Percentiles rank a stretch among this genome's conserved stretches.
Conservation (phyloP, 2,329 filamentous ascomycete genomes). For the Elsinoe australis region DNA sequence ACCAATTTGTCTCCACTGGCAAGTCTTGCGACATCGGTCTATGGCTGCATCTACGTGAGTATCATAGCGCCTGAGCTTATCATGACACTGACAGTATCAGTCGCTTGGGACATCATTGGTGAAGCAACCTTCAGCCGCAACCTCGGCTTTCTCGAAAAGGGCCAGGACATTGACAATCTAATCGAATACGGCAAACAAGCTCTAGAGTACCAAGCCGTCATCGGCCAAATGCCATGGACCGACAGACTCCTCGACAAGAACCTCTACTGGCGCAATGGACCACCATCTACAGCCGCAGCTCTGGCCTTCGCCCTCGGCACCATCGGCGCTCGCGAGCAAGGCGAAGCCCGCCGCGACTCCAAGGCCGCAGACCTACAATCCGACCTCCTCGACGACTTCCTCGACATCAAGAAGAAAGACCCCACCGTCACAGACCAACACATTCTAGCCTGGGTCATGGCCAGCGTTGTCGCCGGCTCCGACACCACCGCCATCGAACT, state of each 20-base stretch:
- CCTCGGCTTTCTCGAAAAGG: not conserved
- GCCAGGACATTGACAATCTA: slow-evolving; percentile 3
- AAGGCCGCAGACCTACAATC: not conserved
- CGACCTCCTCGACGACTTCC: slow-evolving; percentile 8
- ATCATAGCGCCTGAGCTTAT: not conserved
- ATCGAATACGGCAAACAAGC: not conserved
- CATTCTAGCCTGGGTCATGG: slow-evolving; percentile 5
- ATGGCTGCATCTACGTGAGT: slow-evolving; percentile 12
- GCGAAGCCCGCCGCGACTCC: slow-evolving; percentile 1
- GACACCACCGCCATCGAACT: slow-evolving; percentile 38
- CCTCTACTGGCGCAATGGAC: slow-evolving; percentile 9
- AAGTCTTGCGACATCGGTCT: slow-evolving; percentile 11
- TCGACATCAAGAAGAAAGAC: not conserved
- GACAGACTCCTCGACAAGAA: slow-evolving; percentile 7
- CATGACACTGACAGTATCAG: not conserved
- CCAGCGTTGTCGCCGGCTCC: slow-evolving; percentile 27
- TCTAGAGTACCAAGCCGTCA: slow-evolving; percentile 1
- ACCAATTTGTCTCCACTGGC: not conserved
- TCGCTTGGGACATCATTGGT: slow-evolving; percentile 6
- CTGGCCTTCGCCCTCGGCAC: slow-evolving; percentile 1
- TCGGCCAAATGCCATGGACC: slow-evolving; percentile 9
- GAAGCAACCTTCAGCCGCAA: slow-evolving; percentile 2
- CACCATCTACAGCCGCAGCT: not conserved
- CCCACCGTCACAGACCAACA: slow-evolving; percentile 4
- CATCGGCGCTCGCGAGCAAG: slow-evolving; percentile 1